Evolutionary conservation across 257 asterid genomes (phyloP).

Genomic region (Craterostigma plantagineum): DNA sequence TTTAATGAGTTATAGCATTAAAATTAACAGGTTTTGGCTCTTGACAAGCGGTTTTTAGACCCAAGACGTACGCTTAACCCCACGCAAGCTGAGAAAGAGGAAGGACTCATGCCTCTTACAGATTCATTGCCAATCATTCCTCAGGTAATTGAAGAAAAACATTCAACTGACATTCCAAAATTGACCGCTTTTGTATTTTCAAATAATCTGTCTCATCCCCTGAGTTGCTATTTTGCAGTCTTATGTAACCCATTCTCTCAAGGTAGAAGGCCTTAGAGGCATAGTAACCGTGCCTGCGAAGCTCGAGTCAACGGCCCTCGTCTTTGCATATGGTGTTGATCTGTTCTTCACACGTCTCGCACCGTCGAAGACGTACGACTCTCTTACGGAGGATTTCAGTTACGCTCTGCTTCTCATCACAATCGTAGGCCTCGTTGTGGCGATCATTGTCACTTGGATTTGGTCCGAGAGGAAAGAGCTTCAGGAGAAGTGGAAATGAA

Average conservation of each 20-base stretch:
- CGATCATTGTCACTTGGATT: constrained; percentile 77
- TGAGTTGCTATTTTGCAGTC: constrained; percentile 38
- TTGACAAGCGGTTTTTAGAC: constrained; percentile 87
- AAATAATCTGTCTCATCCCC: background rate
- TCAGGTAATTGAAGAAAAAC: constrained; percentile 33
- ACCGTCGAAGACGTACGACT: constrained; percentile 87
- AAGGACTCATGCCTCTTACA: constrained; percentile 91
- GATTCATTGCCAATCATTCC: constrained; percentile 91
- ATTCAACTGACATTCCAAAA: too few relatives aligned
- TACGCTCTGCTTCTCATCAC: constrained; percentile 79
- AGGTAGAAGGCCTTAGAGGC: constrained; percentile 89
- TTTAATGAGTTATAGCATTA: background rate
- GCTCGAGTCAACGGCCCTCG: constrained; percentile 91
- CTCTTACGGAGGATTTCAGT: constrained; percentile 94
- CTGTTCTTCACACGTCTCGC: constrained; percentile 85
- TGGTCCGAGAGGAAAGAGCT: constrained; percentile 90
- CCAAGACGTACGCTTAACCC: constrained; percentile 91
- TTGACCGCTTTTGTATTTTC: background rate
- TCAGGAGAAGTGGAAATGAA: constrained; percentile 96
- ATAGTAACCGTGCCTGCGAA: constrained; percentile 66
- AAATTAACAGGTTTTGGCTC: constrained; percentile 70
- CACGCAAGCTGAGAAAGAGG: constrained; percentile 93
- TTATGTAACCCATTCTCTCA: constrained; percentile 65
- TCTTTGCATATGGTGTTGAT: constrained; percentile 79
- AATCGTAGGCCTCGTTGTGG: constrained; percentile 61